Evolutionary conservation across 306 rosid genomes (phyloP).

Genomic region (Betula pendula): DNA sequence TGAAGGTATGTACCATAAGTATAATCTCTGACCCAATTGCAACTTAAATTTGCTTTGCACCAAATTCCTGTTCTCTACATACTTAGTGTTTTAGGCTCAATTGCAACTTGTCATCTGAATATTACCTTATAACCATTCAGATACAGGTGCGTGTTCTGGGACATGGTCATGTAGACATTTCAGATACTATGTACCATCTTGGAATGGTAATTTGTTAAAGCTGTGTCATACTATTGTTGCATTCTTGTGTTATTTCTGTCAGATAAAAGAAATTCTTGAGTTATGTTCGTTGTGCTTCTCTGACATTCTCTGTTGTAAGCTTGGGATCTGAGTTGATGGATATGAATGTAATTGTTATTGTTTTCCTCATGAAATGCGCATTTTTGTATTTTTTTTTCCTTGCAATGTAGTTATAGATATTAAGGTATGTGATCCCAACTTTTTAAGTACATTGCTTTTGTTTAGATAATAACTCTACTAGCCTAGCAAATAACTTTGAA

Average conservation of each 20-base stretch:
- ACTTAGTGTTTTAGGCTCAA: constrained; percentile 9
- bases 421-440: not conserved
- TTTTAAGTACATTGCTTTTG: not conserved
- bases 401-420: not conserved
- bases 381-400: not conserved
- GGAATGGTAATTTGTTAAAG: constrained; percentile 63
- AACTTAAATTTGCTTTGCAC: not conserved
- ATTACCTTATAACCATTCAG: constrained; percentile 43
- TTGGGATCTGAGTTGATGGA: not conserved
- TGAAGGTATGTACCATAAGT: constrained; percentile 59
- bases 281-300: not conserved
- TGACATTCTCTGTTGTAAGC: not conserved
- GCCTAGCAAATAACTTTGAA: no score
- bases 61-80: constrained; percentile 15
- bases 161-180: constrained; percentile 69
- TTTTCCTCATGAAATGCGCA: not conserved
- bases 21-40: not conserved
- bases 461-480: not conserved
- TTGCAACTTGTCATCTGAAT: constrained; percentile 18
- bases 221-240: constrained; percentile 4
- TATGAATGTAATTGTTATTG: not conserved
- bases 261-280: not conserved
- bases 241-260: constrained; percentile 9
- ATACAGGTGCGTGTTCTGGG: constrained; percentile 79
- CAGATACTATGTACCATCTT: constrained; percentile 86